Base-by-base conservation (phyloP, 2,329 filamentous ascomycete genomes). In the Talaromyces amestolkiae region DNA sequence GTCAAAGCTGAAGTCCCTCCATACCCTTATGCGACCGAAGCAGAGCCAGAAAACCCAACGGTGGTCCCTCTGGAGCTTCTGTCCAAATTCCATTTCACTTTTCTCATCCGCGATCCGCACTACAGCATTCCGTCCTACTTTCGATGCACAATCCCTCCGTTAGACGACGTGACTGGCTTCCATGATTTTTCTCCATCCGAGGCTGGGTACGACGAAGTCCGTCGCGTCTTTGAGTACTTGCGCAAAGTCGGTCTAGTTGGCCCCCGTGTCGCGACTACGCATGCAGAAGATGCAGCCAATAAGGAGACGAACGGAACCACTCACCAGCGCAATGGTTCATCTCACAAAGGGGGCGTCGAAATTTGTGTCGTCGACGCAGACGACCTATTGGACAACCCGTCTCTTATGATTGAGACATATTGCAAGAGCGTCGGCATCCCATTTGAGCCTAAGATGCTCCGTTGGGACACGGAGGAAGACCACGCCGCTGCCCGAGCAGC, bases 21-120 rank as follows among this genome's bases (percentile, higher is more conserved):
- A 10, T 87, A 85, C 73, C 86, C 87, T 2, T 89, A 88, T 71
- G 70, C 80, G 67, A 88, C 86, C 2, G 76, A 79, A 39, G 74
- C 80, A 3, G 89, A 94, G 78, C 81, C 85, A 2, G 84, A 84
- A 65, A 98, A 98, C 79, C 94, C 93, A 1, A 96, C 93, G 0
- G 89, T 96, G 31, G 81, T 98, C 60, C 95, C 95, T 2, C 80
- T 86, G 33, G 86, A 87, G 35, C 81, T 92, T 66, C 83, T 98
- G 65, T 85, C 87, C 73, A 84, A 87, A 70, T 98, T 96, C 80
- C 93, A 97, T 79, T 98, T 94, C 81, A 92, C 93, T 24, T 98
- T 99, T 80, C 85, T 98, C 69, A 98, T 99, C 82, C 93, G 95
- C 65, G 93, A 98, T 77, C 95, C 95, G n/a, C 88, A 92, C 72